These are phyloP conservation scores for Trametes pubescens DNA, from an alignment of 1,284 basidiomycete genomes.

Conservation along the genomic window DNA sequence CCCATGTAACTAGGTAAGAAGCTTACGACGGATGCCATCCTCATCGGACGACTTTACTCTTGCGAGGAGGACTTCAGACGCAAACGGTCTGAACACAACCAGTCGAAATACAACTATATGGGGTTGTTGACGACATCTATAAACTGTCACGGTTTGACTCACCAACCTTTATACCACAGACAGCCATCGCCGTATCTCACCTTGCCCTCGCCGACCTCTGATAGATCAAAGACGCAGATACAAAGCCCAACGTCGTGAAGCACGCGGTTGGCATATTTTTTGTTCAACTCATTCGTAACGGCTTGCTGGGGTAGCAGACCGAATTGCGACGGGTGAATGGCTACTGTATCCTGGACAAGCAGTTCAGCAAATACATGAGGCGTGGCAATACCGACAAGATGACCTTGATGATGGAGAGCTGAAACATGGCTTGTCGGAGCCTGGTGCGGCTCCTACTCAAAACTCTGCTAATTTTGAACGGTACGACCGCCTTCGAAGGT, in stretches of 20 bases:
- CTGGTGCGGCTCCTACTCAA: not conserved
- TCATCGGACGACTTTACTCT: constrained; percentile 88
- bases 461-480: too few relatives aligned
- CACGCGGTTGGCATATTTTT: constrained; percentile 94
- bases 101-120: constrained; percentile 85
- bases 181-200: constrained; percentile 95
- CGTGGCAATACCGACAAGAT: not conserved
- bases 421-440: constrained; percentile 56
- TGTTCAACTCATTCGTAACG: constrained; percentile 83
- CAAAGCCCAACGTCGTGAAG: constrained; percentile 94
- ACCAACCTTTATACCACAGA: constrained; percentile 91
- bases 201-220: constrained; percentile 89
- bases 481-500: too few relatives aligned
- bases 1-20: not conserved
- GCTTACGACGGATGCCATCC: constrained; percentile 83
- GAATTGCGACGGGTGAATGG: constrained; percentile 81
- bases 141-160: constrained; percentile 1
- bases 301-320: constrained; percentile 75
- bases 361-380: not conserved
- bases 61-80: constrained; percentile 89
- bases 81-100: constrained; percentile 92
- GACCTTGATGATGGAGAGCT: constrained; percentile 66
- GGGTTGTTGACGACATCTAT: not conserved
- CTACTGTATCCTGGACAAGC: constrained; percentile 71
- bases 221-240: constrained; percentile 88